Percentiles rank a stretch among this genome's conserved stretches.
Evolutionary conservation across 441 rosid genomes (phyloP).

Genomic region (Erodium chrysanthum): DNA sequence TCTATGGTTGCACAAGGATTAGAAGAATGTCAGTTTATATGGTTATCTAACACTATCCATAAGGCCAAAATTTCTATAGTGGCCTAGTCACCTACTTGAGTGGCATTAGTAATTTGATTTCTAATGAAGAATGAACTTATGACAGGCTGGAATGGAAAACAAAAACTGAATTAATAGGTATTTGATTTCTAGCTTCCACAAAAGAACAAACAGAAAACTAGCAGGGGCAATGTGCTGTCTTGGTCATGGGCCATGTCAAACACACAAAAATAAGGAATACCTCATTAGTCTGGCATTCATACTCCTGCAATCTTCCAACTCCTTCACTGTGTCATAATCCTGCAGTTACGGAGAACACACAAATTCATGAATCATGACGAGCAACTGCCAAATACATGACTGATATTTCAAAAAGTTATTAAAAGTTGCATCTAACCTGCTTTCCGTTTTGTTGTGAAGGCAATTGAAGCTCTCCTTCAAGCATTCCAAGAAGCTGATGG

Average conservation of each 20-base stretch:
- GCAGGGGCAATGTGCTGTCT: constrained; percentile 5
- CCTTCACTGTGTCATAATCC: constrained; percentile 44
- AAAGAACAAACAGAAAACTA: constrained; percentile 9
- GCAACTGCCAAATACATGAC: constrained; percentile 14
- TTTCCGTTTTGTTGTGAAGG: constrained; percentile 22
- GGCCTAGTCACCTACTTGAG: constrained; percentile 2
- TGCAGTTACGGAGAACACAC: constrained; percentile 23
- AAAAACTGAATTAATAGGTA: neutral
- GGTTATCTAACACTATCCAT: neutral
- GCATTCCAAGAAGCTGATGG: constrained; percentile 44
- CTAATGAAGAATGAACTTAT: neutral
- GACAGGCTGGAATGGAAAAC: neutral
- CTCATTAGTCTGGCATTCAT: constrained; percentile 59
- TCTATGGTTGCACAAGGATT: neutral
- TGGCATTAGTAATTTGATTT: neutral
- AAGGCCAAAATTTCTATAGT: neutral
- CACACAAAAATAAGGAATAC: constrained; percentile 27
- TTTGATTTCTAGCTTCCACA: neutral
- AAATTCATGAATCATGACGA: constrained; percentile 22
- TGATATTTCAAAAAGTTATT: constrained; percentile 16
- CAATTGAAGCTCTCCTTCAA: constrained; percentile 35
- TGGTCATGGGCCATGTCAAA: constrained; percentile 7
- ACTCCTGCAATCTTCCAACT: constrained; percentile 59
- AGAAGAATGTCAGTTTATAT: neutral
- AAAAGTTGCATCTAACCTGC: constrained; percentile 34